Conservation (phyloP, 805 yeast species). For the Yarrowia porcina region DNA sequence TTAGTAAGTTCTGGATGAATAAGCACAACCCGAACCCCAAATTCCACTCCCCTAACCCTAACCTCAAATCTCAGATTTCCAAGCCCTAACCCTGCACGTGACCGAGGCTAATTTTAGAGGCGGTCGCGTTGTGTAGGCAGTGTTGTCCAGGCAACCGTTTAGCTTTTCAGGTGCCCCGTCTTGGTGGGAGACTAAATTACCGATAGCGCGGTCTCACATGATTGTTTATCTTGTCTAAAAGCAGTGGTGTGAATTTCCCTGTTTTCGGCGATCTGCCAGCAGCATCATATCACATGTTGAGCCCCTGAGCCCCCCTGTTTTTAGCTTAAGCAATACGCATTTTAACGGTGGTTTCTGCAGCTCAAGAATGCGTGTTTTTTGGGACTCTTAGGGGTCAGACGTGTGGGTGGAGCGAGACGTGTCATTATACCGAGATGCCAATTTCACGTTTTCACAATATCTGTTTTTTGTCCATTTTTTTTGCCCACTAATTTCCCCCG, state of each 20-base stretch:
- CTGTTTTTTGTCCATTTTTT: background rate
- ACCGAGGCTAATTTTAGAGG: background rate
- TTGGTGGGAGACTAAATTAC: background rate
- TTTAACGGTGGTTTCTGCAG: constrained; percentile 8
- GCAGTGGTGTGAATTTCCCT: background rate
- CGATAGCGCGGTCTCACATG: background rate
- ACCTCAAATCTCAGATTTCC: background rate
- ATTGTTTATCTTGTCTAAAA: background rate
- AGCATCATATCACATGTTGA: constrained; percentile 11
- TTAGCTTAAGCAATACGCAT: constrained; percentile 9
- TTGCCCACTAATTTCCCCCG: background rate
- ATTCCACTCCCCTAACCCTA: background rate
- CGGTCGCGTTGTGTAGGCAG: background rate
- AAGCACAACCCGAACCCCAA: background rate
- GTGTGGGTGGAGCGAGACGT: background rate
- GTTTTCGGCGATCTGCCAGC: constrained; percentile 19
- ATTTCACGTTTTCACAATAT: background rate
- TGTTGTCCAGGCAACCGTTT: background rate
- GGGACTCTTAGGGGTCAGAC: background rate
- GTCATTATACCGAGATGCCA: background rate
- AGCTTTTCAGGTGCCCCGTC: constrained; percentile 1
- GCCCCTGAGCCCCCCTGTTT: constrained; percentile 23
- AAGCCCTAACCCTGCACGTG: background rate
- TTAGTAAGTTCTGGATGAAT: too few species aligned
- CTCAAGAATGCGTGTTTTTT: constrained; percentile 16